Conservation (phyloP, 345 rosid genomes). For the Moricandia arvensis region DNA sequence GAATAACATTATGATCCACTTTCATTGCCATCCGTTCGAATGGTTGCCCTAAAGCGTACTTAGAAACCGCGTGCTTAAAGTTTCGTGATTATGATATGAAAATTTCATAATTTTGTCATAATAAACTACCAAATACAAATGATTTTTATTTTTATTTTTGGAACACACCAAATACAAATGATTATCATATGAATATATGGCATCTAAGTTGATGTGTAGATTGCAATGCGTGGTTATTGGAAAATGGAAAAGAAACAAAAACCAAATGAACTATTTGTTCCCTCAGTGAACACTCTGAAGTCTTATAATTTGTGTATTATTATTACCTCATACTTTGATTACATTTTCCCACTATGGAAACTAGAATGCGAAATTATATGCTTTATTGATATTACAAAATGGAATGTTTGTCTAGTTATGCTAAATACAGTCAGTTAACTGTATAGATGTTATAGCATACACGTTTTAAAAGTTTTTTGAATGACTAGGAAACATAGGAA, state of each 20-base stretch:
- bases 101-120: neutral
- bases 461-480: too few species aligned
- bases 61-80: constrained; percentile 40
- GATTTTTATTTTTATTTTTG: too few species aligned
- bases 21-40: constrained; percentile 35
- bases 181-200: neutral
- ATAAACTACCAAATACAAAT: neutral
- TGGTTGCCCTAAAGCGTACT: constrained; percentile 33
- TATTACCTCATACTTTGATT: neutral
- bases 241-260: neutral
- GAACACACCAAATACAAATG: too few species aligned
- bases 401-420: neutral
- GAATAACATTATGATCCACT: constrained; percentile 32
- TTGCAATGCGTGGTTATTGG: neutral
- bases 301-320: neutral
- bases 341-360: neutral
- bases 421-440: neutral
- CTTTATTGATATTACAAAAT: neutral
- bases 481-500: neutral
- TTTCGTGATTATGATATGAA: neutral
- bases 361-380: neutral
- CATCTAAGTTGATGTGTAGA: neutral
- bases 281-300: neutral
- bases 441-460: neutral
- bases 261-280: neutral